A percentile compares a stretch with the other conserved stretches of the same genome.
Evolutionary conservation across 2,329 filamentous ascomycete genomes (phyloP).

Genomic region (Botryotinia calthae): DNA sequence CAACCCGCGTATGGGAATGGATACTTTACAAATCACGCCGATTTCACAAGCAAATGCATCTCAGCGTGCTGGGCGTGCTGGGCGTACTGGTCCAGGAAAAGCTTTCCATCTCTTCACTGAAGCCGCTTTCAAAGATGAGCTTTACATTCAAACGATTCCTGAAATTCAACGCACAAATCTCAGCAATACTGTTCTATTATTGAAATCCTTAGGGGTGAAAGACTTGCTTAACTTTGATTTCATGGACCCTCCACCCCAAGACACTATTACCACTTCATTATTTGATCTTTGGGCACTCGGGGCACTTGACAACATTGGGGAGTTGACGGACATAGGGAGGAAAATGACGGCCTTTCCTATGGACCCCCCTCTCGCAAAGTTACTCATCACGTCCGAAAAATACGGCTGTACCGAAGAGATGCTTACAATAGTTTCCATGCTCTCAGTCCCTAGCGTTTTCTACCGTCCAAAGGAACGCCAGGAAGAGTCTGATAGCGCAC

Average conservation of each 20-base stretch:
- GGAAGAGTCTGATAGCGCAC: constrained; percentile 90
- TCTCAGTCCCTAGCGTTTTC: constrained; percentile 94
- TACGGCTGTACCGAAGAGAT: constrained; percentile 97
- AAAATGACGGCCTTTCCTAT: constrained; percentile 98
- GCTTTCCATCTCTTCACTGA: constrained; percentile 94
- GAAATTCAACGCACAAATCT: constrained; percentile 97
- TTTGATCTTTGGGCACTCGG: constrained; percentile 97
- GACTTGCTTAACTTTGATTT: constrained; percentile 97
- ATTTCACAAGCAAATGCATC: constrained; percentile 96
- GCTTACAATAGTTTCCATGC: constrained; percentile 96
- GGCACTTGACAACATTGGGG: constrained; percentile 88
- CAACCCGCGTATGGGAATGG: constrained; percentile 99
- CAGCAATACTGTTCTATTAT: constrained; percentile 86
- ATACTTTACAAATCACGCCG: constrained; percentile 94
- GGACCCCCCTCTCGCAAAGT: constrained; percentile 92
- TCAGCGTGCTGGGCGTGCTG: constrained; percentile 89
- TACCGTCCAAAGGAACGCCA: constrained; percentile 95
- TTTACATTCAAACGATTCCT: constrained; percentile 95
- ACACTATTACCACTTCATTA: constrained; percentile 93
- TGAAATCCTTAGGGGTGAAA: constrained; percentile 92
- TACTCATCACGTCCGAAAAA: constrained; percentile 85
- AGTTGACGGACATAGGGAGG: constrained; percentile 79
- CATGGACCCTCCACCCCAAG: constrained; percentile 97
- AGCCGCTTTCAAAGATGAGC: constrained; percentile 89
- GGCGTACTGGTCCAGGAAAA: constrained; percentile 91